Percentiles rank a stretch among this genome's conserved stretches.
Evolutionary conservation across 352 stramenopile species (phyloP).

Genomic region (Phytophthora pluvialis): DNA sequence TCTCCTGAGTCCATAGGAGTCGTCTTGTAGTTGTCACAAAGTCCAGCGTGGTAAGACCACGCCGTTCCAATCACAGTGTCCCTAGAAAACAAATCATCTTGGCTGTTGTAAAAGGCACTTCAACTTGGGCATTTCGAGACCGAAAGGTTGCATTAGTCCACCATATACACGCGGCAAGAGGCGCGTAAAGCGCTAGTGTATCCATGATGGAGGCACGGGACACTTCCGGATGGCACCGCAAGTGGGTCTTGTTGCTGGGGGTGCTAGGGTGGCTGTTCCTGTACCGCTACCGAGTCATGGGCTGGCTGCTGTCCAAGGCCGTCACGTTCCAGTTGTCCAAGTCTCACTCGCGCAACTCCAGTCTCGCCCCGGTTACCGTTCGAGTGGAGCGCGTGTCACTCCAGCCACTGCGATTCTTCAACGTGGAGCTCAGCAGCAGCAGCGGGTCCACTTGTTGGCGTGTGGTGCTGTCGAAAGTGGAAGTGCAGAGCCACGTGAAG

Average conservation of each 20-base stretch:
- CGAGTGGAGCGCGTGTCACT: conserved; percentile 56
- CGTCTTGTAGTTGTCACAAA: background rate
- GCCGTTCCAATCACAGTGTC: conserved; percentile 23
- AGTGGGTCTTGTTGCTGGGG: conserved; percentile 58
- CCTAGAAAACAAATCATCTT: background rate
- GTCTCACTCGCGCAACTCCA: conserved; percentile 9
- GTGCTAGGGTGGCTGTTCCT: conserved; percentile 57
- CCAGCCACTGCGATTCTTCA: conserved; percentile 49
- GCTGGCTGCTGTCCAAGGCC: conserved; percentile 52
- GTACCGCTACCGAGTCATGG: conserved; percentile 61
- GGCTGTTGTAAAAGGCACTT: background rate
- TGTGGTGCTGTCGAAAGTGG: conserved; percentile 53
- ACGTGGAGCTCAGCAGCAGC: conserved; percentile 49
- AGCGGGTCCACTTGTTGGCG: conserved; percentile 38
- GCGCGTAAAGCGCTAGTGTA: conserved; percentile 9
- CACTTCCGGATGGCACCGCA: conserved; percentile 56
- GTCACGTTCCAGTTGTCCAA: conserved; percentile 48
- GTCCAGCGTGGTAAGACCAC: conserved; percentile 6
- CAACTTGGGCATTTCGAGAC: conserved; percentile 15
- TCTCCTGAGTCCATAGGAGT: conserved; percentile 6
- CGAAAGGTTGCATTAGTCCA: conserved; percentile 32
- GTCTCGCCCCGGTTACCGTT: conserved; percentile 33
- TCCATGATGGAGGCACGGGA: conserved; percentile 31
- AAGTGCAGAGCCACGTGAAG: conserved; percentile 54
- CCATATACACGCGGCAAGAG: background rate